Base-by-base conservation (phyloP, 2,329 filamentous ascomycete genomes). In the Apiospora marii region DNA sequence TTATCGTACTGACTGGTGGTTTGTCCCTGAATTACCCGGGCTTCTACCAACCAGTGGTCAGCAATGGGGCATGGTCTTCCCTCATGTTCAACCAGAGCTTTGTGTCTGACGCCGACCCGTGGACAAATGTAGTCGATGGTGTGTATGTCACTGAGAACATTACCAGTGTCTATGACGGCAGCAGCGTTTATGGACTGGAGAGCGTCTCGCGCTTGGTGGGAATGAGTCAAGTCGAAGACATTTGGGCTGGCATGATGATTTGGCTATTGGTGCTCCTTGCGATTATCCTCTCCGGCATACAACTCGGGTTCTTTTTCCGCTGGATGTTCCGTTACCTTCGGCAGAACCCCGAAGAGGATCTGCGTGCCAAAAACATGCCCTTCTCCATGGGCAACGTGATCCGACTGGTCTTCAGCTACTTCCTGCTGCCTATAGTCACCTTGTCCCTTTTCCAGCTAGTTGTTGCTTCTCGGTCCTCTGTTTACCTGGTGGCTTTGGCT, bases 81-180 rank as follows among this genome's bases (percentile, higher is more conserved):
- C 89, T 99, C 73, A 93, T 98, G 87, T 98, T 98, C 86, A 98
- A 98, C 80, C 87, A 96, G 76, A 98, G 93, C 82, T 93, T 98
- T 77, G 92, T 97, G 73, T 92, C 90, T 78, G 85, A 92, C 48
- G 89, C 89, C 16, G 85, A 88, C 43, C 90, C 92, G 8, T 92
- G 89, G 74, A 86, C 91, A 74, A 92, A 90, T 74, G 82, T 97
- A 19, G 84, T 91, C 13, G 95, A 98, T 81, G 95, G 96, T 49
- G 89, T 99, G n/a, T 98, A 98, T 82, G 87, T 91, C 70, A 92
- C 92, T 67, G 92, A 94, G 78, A 92, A 90, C 43, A 91, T 87
- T 2, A 95, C 96, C 77, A 96, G 96, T 43, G 85, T 98, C 67
- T 92, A 96, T 74, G 87, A 89, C 67, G 67, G 67, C 44, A 71